These are phyloP conservation scores for Pochonia chlamydosporia DNA, from an alignment of 2,329 filamentous ascomycete genomes.

Conservation along the genomic window DNA sequence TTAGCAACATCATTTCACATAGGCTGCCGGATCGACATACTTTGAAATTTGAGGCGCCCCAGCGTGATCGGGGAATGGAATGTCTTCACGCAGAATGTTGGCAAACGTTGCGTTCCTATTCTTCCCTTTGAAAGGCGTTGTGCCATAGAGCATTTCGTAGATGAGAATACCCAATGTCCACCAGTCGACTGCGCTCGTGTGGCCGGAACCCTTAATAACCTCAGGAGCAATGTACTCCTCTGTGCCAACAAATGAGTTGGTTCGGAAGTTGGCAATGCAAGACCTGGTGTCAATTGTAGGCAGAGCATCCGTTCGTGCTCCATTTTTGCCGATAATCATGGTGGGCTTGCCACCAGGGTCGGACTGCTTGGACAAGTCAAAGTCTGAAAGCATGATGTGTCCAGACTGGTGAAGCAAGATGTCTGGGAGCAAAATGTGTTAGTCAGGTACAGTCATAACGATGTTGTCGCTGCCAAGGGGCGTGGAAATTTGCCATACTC, in stretches of 20 bases:
- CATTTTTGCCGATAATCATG: conserved; percentile 92
- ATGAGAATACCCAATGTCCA: conserved; percentile 97
- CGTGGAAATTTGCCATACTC: conserved; percentile 64
- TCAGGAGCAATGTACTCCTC: conserved; percentile 99
- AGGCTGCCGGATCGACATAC: conserved; percentile 50
- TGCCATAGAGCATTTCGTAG: conserved; percentile 98
- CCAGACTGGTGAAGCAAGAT: conserved; percentile 98
- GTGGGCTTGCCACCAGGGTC: conserved; percentile 92
- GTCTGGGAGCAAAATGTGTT: conserved; percentile 46
- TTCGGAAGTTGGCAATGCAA: conserved; percentile 96
- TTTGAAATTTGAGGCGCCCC: conserved; percentile 83
- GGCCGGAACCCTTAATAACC: conserved; percentile 96
- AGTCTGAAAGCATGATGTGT: conserved; percentile 99
- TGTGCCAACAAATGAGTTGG: conserved; percentile 96
- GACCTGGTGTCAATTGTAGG: conserved; percentile 98
- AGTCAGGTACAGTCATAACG: too few relatives aligned
- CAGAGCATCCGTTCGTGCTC: conserved; percentile 76
- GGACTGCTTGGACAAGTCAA: conserved; percentile 96
- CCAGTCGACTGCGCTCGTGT: conserved; percentile 98
- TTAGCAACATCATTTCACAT: neutral
- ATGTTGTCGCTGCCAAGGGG: too few relatives aligned
- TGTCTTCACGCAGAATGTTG: conserved; percentile 92
- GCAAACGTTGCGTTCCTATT: conserved; percentile 97
- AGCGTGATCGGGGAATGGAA: conserved; percentile 87
- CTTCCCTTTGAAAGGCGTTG: conserved; percentile 98